These are phyloP conservation scores for Kodamaea laetipori DNA, from an alignment of 805 yeast genomes.

Conservation along the genomic window DNA sequence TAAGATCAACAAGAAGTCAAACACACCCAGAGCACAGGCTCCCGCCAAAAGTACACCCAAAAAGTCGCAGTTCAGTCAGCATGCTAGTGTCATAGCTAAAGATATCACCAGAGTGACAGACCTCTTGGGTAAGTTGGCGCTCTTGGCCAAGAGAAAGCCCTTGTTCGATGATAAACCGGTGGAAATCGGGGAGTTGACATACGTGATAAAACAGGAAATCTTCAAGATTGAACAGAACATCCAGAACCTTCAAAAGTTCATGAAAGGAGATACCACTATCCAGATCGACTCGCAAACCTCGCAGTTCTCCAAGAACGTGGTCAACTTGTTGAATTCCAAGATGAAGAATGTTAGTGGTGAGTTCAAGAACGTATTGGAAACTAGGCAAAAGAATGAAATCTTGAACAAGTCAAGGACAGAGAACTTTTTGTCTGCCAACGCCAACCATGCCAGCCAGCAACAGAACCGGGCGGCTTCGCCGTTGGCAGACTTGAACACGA, in stretches of 20 bases:
- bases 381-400: conserved; percentile 81
- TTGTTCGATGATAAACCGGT: conserved; percentile 92
- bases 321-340: conserved; percentile 82
- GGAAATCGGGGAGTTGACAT: conserved; percentile 90
- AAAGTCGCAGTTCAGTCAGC: conserved; percentile 47
- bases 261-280: conserved; percentile 45
- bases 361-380: conserved; percentile 85
- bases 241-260: conserved; percentile 58
- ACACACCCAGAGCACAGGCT: conserved; percentile 16
- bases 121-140: conserved; percentile 75
- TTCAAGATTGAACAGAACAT: conserved; percentile 75
- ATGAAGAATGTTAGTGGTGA: conserved; percentile 91
- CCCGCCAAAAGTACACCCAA: conserved; percentile 21
- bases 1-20: conserved; percentile 52
- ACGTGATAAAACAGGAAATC: conserved; percentile 82
- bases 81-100: conserved; percentile 82
- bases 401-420: conserved; percentile 81
- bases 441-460: conserved; percentile 22
- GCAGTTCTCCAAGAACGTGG: conserved; percentile 82
- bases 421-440: conserved; percentile 65
- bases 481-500: conserved; percentile 19
- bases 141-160: conserved; percentile 85
- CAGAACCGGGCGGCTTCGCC: conserved; percentile 12
- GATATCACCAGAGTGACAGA: conserved; percentile 88
- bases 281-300: conserved; percentile 60